phyloP scores from a whole-genome alignment of 306 rosid genomes.

The Alnus rubra region DNA sequence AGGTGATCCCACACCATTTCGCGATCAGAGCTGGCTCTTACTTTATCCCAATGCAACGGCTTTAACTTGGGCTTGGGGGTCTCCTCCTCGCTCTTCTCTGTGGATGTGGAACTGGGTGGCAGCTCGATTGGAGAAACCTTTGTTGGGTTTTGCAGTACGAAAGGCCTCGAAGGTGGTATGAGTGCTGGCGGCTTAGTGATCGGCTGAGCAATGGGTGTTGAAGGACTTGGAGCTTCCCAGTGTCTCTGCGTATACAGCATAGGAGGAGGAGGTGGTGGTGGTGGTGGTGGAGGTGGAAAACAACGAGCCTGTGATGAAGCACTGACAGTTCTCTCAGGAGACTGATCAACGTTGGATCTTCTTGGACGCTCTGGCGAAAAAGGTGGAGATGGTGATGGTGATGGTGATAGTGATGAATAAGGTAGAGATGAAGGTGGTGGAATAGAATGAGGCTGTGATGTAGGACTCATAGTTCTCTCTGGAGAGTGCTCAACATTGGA shows the following conservation, averaged over 20 bases:
- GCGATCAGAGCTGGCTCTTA: constrained; percentile 92
- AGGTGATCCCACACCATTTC: constrained; percentile 99
- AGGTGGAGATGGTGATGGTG: constrained; percentile 14
- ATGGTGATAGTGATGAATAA: neutral
- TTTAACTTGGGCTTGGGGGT: constrained; percentile 74
- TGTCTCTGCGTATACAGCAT: constrained; percentile 18
- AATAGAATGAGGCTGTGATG: constrained; percentile 18
- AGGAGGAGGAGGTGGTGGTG: constrained; percentile 30
- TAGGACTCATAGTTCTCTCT: neutral
- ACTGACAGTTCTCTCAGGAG: constrained; percentile 16
- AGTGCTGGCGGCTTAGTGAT: constrained; percentile 40
- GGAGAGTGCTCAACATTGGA: constrained; percentile 20
- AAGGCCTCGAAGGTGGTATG: constrained; percentile 51
- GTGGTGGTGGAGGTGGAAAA: constrained; percentile 27
- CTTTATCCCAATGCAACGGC: constrained; percentile 99
- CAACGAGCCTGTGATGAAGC: constrained; percentile 19
- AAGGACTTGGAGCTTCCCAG: constrained; percentile 29
- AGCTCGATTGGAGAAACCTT: constrained; percentile 64
- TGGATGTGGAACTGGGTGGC: constrained; percentile 41
- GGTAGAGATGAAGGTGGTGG: constrained; percentile 28
- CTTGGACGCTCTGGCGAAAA: constrained; percentile 35
- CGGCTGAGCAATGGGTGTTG: constrained; percentile 38
- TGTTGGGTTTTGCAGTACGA: constrained; percentile 30
- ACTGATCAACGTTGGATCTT: constrained; percentile 1
- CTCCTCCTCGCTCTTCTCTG: constrained; percentile 56